phyloP scores from a whole-genome alignment of 805 yeast genomes.

The Yarrowia yakushimensis region DNA sequence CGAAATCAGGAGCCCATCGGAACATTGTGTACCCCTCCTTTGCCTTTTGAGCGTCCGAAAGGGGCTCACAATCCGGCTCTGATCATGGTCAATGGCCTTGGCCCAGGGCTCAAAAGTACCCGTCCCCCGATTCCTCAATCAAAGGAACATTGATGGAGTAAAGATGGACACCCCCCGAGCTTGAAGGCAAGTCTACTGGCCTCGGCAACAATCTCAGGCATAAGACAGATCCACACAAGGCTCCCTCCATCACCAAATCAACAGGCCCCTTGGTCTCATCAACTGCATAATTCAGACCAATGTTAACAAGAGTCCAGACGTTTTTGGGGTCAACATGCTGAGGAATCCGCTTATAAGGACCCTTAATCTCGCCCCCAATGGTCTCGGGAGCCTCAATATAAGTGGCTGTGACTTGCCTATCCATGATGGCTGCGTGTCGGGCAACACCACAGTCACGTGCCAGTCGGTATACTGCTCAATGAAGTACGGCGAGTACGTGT shows the following conservation, averaged over 20 bases:
- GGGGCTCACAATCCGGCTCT: conserved; percentile 45
- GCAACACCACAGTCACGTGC: conserved; percentile 81
- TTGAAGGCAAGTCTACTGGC: conserved; percentile 69
- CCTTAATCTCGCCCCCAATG: conserved; percentile 28
- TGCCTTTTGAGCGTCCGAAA: conserved; percentile 11
- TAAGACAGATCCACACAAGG: conserved; percentile 66
- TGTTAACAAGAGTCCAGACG: conserved; percentile 83
- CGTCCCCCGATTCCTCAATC: conserved; percentile 68
- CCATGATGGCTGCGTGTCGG: conserved; percentile 86
- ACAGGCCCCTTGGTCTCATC: conserved; percentile 50
- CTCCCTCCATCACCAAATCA: conserved; percentile 90
- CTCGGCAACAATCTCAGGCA: conserved; percentile 56
- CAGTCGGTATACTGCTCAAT: conserved; percentile 65
- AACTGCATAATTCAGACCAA: conserved; percentile 74
- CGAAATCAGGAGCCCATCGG: conserved; percentile 83
- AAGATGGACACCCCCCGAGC: conserved; percentile 61
- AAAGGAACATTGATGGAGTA: conserved; percentile 86
- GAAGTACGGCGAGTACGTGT: conserved; percentile 75
- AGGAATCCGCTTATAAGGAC: conserved; percentile 22
- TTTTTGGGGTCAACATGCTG: conserved; percentile 32
- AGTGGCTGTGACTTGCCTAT: conserved; percentile 73
- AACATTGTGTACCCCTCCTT: conserved; percentile 48
- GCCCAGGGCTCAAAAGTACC: conserved; percentile 49
- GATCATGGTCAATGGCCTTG: conserved; percentile 27
- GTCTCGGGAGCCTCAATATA: conserved; percentile 31